Conservation (phyloP, 495 filamentous ascomycete genomes). For the Entonaema liquescens region DNA sequence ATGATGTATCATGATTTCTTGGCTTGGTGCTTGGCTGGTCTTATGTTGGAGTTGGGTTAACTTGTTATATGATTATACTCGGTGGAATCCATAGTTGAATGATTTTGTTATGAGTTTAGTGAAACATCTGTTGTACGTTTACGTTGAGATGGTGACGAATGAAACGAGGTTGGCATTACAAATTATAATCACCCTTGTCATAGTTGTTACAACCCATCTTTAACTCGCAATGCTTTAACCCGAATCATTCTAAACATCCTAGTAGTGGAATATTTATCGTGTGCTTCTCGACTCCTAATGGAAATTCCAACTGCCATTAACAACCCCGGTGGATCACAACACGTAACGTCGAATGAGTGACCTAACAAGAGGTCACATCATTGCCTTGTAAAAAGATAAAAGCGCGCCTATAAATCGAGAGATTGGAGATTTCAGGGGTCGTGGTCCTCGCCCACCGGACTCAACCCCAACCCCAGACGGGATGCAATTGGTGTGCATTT, state of each 20-base stretch:
- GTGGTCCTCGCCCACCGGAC: conserved; percentile 6
- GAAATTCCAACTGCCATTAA: not conserved
- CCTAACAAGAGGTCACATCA: not conserved
- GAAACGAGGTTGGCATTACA: not conserved
- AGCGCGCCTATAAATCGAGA: not conserved
- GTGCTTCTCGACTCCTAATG: not conserved
- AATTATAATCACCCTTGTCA: not conserved
- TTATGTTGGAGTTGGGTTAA: not conserved
- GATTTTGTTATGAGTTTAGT: not conserved
- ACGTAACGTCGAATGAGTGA: not conserved
- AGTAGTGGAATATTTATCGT: not conserved
- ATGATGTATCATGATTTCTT: not conserved
- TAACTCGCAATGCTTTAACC: not conserved
- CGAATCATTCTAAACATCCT: not conserved
- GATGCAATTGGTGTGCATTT: not conserved
- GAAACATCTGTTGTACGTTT: not conserved
- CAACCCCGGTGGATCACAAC: not conserved
- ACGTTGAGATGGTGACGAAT: not conserved
- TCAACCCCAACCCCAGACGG: not conserved
- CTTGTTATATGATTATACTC: not conserved
- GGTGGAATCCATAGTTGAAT: not conserved
- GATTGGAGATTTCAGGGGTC: not conserved
- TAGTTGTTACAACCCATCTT: not conserved
- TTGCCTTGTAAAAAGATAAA: not conserved
- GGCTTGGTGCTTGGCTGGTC: not conserved